Evolutionary conservation across 192 early-diverging fungal species (phyloP), one percentile per base, ranked within the genome.

Genomic region (Dissophora globulifera): DNA sequence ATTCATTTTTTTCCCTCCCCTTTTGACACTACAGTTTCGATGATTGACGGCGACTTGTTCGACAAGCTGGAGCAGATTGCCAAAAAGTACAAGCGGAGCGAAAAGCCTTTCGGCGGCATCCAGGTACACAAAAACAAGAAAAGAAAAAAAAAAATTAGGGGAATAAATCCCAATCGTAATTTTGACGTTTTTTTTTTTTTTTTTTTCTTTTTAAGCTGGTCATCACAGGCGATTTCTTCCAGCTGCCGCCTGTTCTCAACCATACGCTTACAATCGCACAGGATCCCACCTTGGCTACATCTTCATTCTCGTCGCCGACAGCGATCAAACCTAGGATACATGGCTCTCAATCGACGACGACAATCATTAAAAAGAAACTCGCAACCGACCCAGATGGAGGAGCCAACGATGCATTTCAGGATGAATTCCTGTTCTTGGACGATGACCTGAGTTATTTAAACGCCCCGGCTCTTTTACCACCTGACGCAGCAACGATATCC

Each of bases 151-250:
- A n/a, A n/a, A n/a, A n/a, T n/a, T n/a, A n/a, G n/a, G n/a, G n/a
- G n/a, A n/a, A n/a, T n/a, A n/a, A n/a, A n/a, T n/a, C n/a, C n/a
- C n/a, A n/a, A n/a, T n/a, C n/a, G n/a, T n/a, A n/a, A n/a, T n/a
- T n/a, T 17, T 50, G 6, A n/a, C 31, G 12, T 12, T 19, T 16
- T 23, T 38, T 35, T 27, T 20, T 0, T 10, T 35, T 25, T 45
- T 12, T 60, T 59, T 55, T 0, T 59, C 4, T 17, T 6, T 67
- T n/a, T n/a, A n/a, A 81, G 79, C 20, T 81, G 6, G 59, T 79
- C 38, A 50, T 79, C 22, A 90, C 89, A 0, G 92, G 92, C 10
- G 92, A 93, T 43, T 93, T 93, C 75, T 93, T 90, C 79, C 92
- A 93, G 59, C 78, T 93, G 27, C 92, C 92, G 25, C 92, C 92